Conservation (phyloP, 2,329 filamentous ascomycete genomes). For the Samsoniella hepiali region DNA sequence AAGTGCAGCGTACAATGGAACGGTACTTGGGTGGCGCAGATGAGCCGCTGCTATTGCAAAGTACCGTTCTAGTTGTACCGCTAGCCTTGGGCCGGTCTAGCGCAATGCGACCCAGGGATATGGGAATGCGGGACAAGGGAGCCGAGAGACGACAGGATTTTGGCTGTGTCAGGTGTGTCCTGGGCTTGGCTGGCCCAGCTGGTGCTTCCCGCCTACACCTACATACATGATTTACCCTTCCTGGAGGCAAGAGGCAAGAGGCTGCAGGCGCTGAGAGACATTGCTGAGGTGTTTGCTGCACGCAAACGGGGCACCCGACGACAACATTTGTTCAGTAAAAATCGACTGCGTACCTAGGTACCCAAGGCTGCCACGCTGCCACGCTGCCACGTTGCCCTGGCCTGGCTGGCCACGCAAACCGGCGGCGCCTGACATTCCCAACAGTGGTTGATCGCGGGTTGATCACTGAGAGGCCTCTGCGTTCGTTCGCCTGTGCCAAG, state of each 20-base stretch:
- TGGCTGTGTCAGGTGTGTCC: no score
- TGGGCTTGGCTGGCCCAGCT: no score
- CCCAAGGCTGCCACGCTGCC: no score
- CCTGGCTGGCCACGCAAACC: no score
- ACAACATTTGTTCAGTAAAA: neutral
- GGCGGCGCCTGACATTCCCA: no score
- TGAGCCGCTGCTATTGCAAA: neutral
- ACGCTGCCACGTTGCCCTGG: no score
- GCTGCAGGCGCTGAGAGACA: neutral
- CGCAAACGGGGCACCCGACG: neutral
- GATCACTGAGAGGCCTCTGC: no score
- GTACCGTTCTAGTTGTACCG: neutral
- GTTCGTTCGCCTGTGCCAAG: no score
- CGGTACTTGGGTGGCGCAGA: neutral
- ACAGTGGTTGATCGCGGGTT: no score
- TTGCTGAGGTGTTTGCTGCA: neutral
- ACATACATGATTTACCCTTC: no score
- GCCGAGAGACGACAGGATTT: neutral
- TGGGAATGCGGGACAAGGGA: neutral
- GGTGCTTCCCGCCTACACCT: no score
- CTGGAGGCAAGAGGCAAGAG: neutral
- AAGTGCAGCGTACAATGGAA: neutral
- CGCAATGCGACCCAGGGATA: neutral
- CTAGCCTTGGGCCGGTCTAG: neutral
- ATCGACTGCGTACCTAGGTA: no score